Percentiles rank a stretch among this genome's conserved stretches.
Conservation (phyloP, 768 basidiomycete genomes). For the Kockovaella imperatae region DNA sequence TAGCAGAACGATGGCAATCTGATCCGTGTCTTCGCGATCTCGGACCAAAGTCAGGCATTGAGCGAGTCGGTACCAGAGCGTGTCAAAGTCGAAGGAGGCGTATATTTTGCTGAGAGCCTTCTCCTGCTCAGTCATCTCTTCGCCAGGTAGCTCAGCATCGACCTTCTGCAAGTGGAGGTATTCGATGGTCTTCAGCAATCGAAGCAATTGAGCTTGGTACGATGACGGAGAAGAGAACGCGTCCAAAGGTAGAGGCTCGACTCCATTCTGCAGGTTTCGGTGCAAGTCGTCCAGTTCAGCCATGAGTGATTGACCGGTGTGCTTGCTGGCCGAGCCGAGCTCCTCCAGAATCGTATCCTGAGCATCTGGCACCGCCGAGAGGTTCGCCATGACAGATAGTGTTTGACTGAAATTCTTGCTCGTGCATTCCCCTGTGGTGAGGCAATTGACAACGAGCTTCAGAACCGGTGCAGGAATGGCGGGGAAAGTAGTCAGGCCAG, state of each 20-base stretch:
- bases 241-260: constrained; percentile 51
- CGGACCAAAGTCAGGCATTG: constrained; percentile 79
- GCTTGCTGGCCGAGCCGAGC: constrained; percentile 74
- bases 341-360: constrained; percentile 85
- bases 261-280: constrained; percentile 55
- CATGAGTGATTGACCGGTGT: constrained; percentile 68
- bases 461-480: constrained; percentile 77
- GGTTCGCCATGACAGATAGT: constrained; percentile 79
- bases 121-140: constrained; percentile 30
- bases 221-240: constrained; percentile 93
- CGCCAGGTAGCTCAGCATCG: constrained; percentile 20
- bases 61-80: constrained; percentile 82
- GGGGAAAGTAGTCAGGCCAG: constrained; percentile 53
- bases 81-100: constrained; percentile 80
- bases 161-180: constrained; percentile 59
- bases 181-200: constrained; percentile 94
- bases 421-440: constrained; percentile 95
- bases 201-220: constrained; percentile 87
- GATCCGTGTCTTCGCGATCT: constrained; percentile 67
- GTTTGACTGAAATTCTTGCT: constrained; percentile 93
- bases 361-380: constrained; percentile 79
- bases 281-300: constrained; percentile 71
- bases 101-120: constrained; percentile 81
- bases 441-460: constrained; percentile 86
- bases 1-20: constrained; percentile 83